Conservation (phyloP, 176 grass and related monocot species). For the Leersia perrieri region DNA sequence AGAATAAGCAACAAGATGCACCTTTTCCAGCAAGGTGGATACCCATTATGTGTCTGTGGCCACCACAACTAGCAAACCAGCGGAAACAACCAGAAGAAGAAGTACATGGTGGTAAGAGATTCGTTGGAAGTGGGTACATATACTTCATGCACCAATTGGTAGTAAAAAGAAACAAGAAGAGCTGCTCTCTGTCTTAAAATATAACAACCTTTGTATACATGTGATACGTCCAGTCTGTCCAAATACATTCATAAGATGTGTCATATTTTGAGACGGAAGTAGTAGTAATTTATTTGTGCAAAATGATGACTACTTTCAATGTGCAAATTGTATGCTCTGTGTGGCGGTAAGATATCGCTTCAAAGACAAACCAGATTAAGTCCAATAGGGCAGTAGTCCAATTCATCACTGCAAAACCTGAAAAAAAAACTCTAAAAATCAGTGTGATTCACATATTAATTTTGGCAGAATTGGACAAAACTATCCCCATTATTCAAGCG, state of each 20-base stretch:
- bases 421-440: neutral
- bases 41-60: neutral
- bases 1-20: neutral
- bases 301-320: too few species aligned
- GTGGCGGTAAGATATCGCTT: too few species aligned
- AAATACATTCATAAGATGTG: too few species aligned
- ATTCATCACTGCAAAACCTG: neutral
- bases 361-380: neutral
- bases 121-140: constrained; percentile 16
- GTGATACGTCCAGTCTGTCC: too few species aligned
- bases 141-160: constrained; percentile 21
- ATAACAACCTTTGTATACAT: too few species aligned
- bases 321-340: too few species aligned
- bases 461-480: neutral
- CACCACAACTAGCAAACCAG: constrained; percentile 8
- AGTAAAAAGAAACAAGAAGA: neutral
- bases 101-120: constrained; percentile 25
- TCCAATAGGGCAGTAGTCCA: too few species aligned
- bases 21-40: neutral
- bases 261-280: too few species aligned
- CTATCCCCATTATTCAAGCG: neutral
- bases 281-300: too few species aligned
- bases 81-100: neutral
- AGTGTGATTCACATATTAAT: neutral
- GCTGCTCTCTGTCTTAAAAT: too few species aligned